Base-by-base conservation (phyloP, 208 protist species). In the Wallacemonas sp. region DNA sequence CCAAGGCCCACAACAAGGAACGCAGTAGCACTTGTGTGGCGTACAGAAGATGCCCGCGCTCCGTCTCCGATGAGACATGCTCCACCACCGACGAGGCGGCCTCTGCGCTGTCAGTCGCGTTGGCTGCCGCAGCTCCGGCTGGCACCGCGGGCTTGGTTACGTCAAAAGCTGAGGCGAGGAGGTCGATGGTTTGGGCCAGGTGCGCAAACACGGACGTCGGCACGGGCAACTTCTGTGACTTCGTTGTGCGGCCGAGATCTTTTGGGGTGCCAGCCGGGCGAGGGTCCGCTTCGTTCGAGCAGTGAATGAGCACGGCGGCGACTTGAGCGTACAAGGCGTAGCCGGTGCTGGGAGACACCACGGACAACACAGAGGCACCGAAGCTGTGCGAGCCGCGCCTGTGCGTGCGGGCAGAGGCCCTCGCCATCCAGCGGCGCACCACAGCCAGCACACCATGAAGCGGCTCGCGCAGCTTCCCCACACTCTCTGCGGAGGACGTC, bases 241-340 rank as follows among this genome's bases (percentile, higher is more conserved):
- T 68, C 27, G 41, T 58, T 1, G 28, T 15, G 27, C 56, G 39
- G n/a, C n/a, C n/a, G n/a, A n/a, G n/a, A n/a, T n/a, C n/a, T n/a
- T n/a, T n/a, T n/a, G n/a, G n/a, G n/a, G n/a, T n/a, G n/a, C n/a
- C n/a, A n/a, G n/a, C 36, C 56, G 49, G 38, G 44, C 44, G 44
- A 49, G n/a, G n/a, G n/a, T n/a, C 30, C 12, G 70, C 28, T n/a
- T 19, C 31, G 2, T 59, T 26, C 21, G 66, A 54, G 45, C 84
- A 59, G 51, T 88, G 69, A 42, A 90, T 71, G 19, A 93, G 67
- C 60, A 90, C 62, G 12, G 82, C 70, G 12, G 80, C 76, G 4
- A 85, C 74, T 53, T 86, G 80, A 21, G 82, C 82, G 70, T 90
- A 88, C 19, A 93, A 68, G 5, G 82, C 73, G 58, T 86, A 88